These are phyloP conservation scores for Rhizopogon salebrosus DNA, from an alignment of 768 basidiomycete genomes.

Conservation along the genomic window DNA sequence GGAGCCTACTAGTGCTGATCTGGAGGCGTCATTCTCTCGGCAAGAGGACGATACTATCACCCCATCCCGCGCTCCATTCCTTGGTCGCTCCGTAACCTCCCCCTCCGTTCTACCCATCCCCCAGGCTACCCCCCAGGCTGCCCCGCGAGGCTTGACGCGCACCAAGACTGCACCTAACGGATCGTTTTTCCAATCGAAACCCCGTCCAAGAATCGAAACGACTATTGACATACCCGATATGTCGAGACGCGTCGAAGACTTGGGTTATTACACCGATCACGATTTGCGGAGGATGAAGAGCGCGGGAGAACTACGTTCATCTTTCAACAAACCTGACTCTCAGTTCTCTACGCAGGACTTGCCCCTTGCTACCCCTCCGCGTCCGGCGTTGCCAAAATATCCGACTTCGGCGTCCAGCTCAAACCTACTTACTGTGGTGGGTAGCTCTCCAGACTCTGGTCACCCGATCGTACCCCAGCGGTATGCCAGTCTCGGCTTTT, in stretches of 20 bases:
- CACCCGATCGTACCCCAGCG: slow-evolving; percentile 40
- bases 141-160: slow-evolving; percentile 49
- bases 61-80: slow-evolving; percentile 49
- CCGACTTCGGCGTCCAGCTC: slow-evolving; percentile 65
- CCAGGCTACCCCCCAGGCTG: slow-evolving; percentile 12
- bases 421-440: slow-evolving; percentile 44
- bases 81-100: slow-evolving; percentile 48
- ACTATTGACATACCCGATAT: slow-evolving; percentile 17
- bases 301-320: slow-evolving; percentile 67
- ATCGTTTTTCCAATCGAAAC: slow-evolving; percentile 43
- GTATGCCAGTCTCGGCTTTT: slow-evolving; percentile 64
- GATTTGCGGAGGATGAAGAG: slow-evolving; percentile 84
- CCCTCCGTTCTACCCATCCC: slow-evolving; percentile 32
- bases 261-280: slow-evolving; percentile 41
- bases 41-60: slow-evolving; percentile 73
- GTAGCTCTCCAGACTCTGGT: slow-evolving; percentile 29
- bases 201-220: slow-evolving; percentile 30
- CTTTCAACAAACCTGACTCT: slow-evolving; percentile 21
- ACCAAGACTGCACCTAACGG: slow-evolving; percentile 71
- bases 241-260: slow-evolving; percentile 31
- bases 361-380: slow-evolving; percentile 31
- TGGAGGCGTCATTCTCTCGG: slow-evolving; percentile 24
- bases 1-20: slow-evolving; percentile 39
- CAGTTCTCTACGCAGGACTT: slow-evolving; percentile 20
- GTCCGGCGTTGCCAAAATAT: slow-evolving; percentile 43